Conservation (phyloP, 495 filamentous ascomycete genomes). For the Aspergillus haitiensis region DNA sequence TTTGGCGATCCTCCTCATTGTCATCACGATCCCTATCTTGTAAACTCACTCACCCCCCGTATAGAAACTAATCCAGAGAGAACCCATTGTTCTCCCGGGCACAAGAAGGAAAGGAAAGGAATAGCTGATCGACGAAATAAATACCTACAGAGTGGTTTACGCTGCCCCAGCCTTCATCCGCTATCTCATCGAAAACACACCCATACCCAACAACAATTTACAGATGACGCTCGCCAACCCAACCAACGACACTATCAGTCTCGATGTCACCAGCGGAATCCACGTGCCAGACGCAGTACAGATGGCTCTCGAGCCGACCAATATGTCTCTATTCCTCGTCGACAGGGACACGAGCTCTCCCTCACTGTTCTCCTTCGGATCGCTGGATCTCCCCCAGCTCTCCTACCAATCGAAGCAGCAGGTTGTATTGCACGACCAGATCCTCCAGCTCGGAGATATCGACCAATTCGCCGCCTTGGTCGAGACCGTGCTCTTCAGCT, state of each 20-base stretch:
- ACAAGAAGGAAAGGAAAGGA: too few relatives aligned
- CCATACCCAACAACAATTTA: slow-evolving; percentile 2
- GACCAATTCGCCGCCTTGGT: slow-evolving; percentile 8
- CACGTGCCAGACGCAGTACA: slow-evolving; percentile 7
- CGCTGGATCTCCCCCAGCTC: not conserved
- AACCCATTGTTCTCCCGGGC: too few relatives aligned
- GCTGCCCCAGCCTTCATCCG: slow-evolving; percentile 13
- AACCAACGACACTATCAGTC: slow-evolving; percentile 16
- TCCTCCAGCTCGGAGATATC: not conserved
- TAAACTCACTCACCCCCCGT: not conserved
- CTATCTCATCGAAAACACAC: slow-evolving; percentile 12
- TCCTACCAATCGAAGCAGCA: not conserved
- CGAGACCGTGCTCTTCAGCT: slow-evolving; percentile 10
- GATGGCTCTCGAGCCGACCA: slow-evolving; percentile 5
- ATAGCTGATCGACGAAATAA: too few relatives aligned
- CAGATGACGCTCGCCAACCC: slow-evolving; percentile 10
- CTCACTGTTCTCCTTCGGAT: slow-evolving; percentile 6
- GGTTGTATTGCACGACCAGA: slow-evolving; percentile 1
- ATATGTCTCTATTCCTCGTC: not conserved
- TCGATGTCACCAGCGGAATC: slow-evolving; percentile 11
- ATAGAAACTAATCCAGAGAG: not conserved
- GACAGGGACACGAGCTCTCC: not conserved
- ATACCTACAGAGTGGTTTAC: slow-evolving; percentile 15
- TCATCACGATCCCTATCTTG: slow-evolving; percentile 4
- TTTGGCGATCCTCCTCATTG: not conserved